Evolutionary conservation across 2,329 filamentous ascomycete genomes (phyloP).

Genomic region (Paradendryphiella salina): DNA sequence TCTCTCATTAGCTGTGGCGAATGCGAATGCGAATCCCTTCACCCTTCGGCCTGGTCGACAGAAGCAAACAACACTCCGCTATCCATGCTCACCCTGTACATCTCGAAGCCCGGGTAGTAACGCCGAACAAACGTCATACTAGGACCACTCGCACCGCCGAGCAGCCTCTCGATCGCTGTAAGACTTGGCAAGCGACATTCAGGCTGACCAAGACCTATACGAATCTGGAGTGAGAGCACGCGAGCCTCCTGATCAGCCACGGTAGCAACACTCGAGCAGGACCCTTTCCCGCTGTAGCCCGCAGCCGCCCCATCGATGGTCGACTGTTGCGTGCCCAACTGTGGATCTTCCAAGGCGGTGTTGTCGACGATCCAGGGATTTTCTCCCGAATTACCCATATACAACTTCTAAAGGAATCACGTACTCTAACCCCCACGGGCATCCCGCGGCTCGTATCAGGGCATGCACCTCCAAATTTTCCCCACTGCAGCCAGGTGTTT

Average conservation of each 20-base stretch:
- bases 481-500: slow-evolving; percentile 11
- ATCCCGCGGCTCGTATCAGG: slow-evolving; percentile 27
- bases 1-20: background rate
- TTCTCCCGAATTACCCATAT: slow-evolving; percentile 19
- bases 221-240: slow-evolving; percentile 15
- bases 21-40: slow-evolving; percentile 2
- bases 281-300: slow-evolving; percentile 22
- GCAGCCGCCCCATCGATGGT: slow-evolving; percentile 16
- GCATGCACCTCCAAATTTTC: slow-evolving; percentile 16
- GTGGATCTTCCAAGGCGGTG: slow-evolving; percentile 19
- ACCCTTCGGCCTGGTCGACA: slow-evolving; percentile 1
- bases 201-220: slow-evolving; percentile 13
- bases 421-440: slow-evolving; percentile 32
- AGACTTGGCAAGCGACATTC: slow-evolving; percentile 8
- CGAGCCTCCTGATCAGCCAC: slow-evolving; percentile 24
- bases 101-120: slow-evolving; percentile 2
- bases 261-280: slow-evolving; percentile 29
- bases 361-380: slow-evolving; percentile 9
- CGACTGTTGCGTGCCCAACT: slow-evolving; percentile 16
- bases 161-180: slow-evolving; percentile 1
- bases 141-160: background rate
- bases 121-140: background rate
- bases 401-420: slow-evolving; percentile 36
- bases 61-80: slow-evolving; percentile 3
- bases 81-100: background rate